These are phyloP conservation scores for Verbena officinalis DNA, from an alignment of 257 asterid genomes.

Conservation along the genomic window DNA sequence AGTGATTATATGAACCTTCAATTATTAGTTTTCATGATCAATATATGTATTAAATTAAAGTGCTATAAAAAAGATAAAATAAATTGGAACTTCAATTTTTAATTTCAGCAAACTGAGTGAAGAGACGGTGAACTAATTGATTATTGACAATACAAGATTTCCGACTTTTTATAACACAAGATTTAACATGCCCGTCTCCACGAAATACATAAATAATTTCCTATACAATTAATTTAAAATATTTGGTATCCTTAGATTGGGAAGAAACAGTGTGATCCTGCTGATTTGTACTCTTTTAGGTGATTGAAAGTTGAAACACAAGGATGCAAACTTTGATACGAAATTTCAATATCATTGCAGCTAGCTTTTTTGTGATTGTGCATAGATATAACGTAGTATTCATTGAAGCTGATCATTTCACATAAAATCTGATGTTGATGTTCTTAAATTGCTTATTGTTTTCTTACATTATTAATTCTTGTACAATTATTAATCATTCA, in stretches of 20 bases:
- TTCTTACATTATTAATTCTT: background rate
- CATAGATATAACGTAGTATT: background rate
- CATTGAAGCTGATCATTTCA: slow-evolving; percentile 1
- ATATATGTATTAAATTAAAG: too few relatives aligned
- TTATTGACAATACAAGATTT: too few relatives aligned
- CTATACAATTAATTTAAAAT: background rate
- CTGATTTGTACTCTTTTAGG: background rate
- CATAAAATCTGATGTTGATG: background rate
- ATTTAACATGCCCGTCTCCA: too few relatives aligned
- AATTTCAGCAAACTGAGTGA: too few relatives aligned
- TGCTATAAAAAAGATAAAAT: too few relatives aligned
- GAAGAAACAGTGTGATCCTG: background rate
- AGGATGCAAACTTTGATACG: background rate
- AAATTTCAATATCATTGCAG: background rate
- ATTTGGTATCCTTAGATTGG: background rate
- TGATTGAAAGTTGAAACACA: too few relatives aligned
- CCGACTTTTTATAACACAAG: too few relatives aligned
- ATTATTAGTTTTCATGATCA: too few relatives aligned
- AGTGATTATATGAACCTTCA: too few relatives aligned
- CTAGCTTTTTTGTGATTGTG: background rate
- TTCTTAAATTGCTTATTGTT: background rate
- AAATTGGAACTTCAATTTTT: too few relatives aligned
- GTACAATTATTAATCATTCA: background rate
- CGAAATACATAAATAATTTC: too few relatives aligned
- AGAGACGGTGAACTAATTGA: too few relatives aligned